Base-by-base conservation (phyloP, 352 stramenopile genomes). In the Phytophthora idaei region DNA sequence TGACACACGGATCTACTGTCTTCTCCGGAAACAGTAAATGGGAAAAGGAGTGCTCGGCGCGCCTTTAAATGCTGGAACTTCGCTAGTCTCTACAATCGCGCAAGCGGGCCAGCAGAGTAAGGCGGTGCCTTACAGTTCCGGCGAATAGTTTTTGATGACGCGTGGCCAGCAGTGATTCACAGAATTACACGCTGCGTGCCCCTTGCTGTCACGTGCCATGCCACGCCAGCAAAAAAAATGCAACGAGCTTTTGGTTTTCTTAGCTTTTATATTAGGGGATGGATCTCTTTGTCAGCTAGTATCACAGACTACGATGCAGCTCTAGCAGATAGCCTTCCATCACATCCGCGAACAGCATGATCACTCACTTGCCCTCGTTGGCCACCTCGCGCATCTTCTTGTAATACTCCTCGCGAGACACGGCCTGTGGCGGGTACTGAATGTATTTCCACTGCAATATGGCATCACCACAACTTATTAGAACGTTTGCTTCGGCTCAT, bases 1-100 rank as follows among this genome's bases (percentile, higher is more conserved):
- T 53, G 97, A 99, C 83, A 97, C 93, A 76, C 82, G 92, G 48
- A 94, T 99, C 58, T 99, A 98, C 85, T 94, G 87, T 68, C 77
- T 96, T 55, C 80, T 96, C 71, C 73, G 89, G 78, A 94, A 94
- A 80, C 89, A 96, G 64, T 96, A 90, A 81, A 54, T 36, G 39
- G 25, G 51, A 37, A 28, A 32, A 36, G 14, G 25, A 41, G 51
- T 25, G 31, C 17, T 47, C 9, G 21, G n/a, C 46, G 54, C 44
- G 34, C 14, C 17, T 21, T 39, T 15, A 58, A 48, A 17, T 17
- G 49, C 49, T 15, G 25, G 37, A 15, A 57, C 53, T 57, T 54
- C 21, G 21, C 21, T 21, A 21, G 21, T 21, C 21, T 21, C 21
- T 21, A 21, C 21, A 21, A 21, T 21, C 21, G 21, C 21, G 21